Percentiles rank a stretch among this genome's conserved stretches.
phyloP scores from a whole-genome alignment of 1,284 basidiomycete genomes.

The Meira miltonrushii region DNA sequence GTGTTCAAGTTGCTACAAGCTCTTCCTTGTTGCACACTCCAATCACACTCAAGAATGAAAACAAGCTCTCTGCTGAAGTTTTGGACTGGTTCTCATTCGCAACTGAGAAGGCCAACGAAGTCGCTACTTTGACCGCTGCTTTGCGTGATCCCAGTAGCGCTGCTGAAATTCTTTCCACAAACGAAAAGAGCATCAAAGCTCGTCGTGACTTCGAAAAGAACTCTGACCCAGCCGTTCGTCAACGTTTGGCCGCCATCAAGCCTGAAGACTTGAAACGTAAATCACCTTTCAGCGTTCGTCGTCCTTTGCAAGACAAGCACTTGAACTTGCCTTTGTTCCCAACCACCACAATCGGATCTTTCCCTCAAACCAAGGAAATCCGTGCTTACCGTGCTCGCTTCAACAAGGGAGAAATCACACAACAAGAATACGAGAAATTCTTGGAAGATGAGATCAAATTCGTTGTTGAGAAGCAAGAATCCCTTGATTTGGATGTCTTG shows the following conservation, averaged over 20 bases:
- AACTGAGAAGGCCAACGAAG: slow-evolving; percentile 90
- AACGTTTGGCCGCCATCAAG: slow-evolving; percentile 88
- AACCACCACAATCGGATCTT: slow-evolving; percentile 97
- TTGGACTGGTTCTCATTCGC: slow-evolving; percentile 99
- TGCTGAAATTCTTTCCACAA: slow-evolving; percentile 54
- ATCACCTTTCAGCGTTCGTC: slow-evolving; percentile 80
- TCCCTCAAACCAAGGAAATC: slow-evolving; percentile 96
- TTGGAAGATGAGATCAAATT: slow-evolving; percentile 95
- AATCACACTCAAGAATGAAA: slow-evolving; percentile 88
- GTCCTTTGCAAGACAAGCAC: slow-evolving; percentile 81
- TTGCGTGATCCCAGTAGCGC: slow-evolving; percentile 38
- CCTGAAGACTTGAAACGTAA: slow-evolving; percentile 82
- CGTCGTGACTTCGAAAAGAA: slow-evolving; percentile 92
- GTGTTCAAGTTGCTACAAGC: slow-evolving; percentile 89
- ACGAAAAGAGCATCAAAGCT: slow-evolving; percentile 85
- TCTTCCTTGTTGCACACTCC: slow-evolving; percentile 98
- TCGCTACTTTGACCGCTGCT: slow-evolving; percentile 69
- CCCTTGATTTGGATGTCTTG: slow-evolving; percentile 88
- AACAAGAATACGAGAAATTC: slow-evolving; percentile 90
- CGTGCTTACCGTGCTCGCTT: slow-evolving; percentile 55
- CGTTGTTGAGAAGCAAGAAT: slow-evolving; percentile 95
- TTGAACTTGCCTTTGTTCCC: slow-evolving; percentile 94
- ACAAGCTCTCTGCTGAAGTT: slow-evolving; percentile 81
- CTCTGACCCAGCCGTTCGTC: slow-evolving; percentile 91
- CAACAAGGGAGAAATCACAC: slow-evolving; percentile 83